These are phyloP conservation scores for Corchorus olitorius DNA, from an alignment of 345 rosid species.

Conservation along the genomic window DNA sequence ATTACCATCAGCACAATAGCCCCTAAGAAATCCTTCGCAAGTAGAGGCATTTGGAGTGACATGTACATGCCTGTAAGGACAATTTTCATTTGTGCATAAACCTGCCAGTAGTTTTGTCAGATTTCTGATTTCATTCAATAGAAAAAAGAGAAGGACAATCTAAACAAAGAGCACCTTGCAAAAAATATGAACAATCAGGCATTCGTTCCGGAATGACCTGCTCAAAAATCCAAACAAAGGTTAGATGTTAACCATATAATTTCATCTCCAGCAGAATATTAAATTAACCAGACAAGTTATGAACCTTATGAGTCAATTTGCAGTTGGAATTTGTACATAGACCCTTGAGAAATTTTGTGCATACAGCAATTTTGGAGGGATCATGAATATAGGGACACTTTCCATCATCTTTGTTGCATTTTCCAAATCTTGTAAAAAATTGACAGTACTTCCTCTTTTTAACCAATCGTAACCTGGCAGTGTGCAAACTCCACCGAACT, in stretches of 20 bases:
- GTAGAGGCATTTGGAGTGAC: conserved; percentile 80
- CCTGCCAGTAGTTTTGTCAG: conserved; percentile 52
- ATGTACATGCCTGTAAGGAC: conserved; percentile 92
- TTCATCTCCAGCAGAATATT: conserved; percentile 6
- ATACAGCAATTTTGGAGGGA: conserved; percentile 87
- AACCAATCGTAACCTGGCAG: conserved; percentile 79
- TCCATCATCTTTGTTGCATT: conserved; percentile 93
- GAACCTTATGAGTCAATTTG: conserved; percentile 96
- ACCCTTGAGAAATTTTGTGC: conserved; percentile 91
- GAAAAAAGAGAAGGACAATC: conserved; percentile 13
- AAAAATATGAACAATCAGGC: conserved; percentile 95
- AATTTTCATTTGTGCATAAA: conserved; percentile 75
- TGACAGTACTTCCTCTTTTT: conserved; percentile 86
- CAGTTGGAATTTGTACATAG: conserved; percentile 70
- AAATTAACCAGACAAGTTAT: conserved; percentile 23
- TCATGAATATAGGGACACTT: conserved; percentile 94
- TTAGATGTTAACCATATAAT: conserved; percentile 21
- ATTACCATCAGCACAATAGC: conserved; percentile 87
- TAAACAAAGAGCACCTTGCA: conserved; percentile 62
- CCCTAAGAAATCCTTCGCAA: conserved; percentile 86
- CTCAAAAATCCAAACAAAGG: conserved; percentile 29
- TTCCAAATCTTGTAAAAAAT: conserved; percentile 95
- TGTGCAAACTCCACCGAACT: conserved; percentile 96
- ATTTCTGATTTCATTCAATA: conserved; percentile 2
- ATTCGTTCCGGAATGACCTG: conserved; percentile 98